Base-by-base conservation (phyloP, 2,329 filamentous ascomycete genomes). In the Claviceps sp. region DNA sequence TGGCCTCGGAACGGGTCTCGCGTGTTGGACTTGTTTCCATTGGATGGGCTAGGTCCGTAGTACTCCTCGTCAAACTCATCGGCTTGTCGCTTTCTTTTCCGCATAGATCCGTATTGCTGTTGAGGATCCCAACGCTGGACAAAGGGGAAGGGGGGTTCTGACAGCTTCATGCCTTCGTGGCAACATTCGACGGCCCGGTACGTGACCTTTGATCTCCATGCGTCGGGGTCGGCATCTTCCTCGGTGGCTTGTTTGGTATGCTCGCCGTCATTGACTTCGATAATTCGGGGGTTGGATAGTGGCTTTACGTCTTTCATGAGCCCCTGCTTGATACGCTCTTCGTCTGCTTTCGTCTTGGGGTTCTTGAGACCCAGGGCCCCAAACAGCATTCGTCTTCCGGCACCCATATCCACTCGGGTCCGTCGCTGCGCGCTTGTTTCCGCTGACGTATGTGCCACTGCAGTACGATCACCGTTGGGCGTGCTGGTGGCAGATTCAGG, bases 91-190 rank as follows among this genome's bases (percentile, higher is more conserved):
- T 83, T 82, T 51, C 71, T 68, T 56, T 73, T 79, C 7, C 66
- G 68, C 57, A 71, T 71, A 4, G 59, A 61, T 2, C 64, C 63
- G 49, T 61, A 68, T 57, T 70, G 69, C 60, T 90, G 86, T 55
- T 89, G 84, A 3, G 80, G 77, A 65, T 95, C 88, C 91, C 90
- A 96, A 47, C 87, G 79, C 65, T 96, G 89, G 16, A 86, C 74
- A 65, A 96, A 96, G 0, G 90, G 90, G 61, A 94, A 96, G 0
- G 90, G 87, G 0, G 91, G 90, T 38, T 87, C 77, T 50, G 78
- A 85, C 46, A 95, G 72, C 37, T 77, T 70, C 41, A 88, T 70
- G 5, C 75, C 77, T 34, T 86, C 77, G n/a, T 86, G 76, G 56
- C 82, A 80, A 66, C 90, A 96, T 65, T 97, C 91, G 1, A 94